Percentiles rank a stretch among this genome's conserved stretches.
Conservation (phyloP, 495 filamentous ascomycete species). For the Neurospora discreta region DNA sequence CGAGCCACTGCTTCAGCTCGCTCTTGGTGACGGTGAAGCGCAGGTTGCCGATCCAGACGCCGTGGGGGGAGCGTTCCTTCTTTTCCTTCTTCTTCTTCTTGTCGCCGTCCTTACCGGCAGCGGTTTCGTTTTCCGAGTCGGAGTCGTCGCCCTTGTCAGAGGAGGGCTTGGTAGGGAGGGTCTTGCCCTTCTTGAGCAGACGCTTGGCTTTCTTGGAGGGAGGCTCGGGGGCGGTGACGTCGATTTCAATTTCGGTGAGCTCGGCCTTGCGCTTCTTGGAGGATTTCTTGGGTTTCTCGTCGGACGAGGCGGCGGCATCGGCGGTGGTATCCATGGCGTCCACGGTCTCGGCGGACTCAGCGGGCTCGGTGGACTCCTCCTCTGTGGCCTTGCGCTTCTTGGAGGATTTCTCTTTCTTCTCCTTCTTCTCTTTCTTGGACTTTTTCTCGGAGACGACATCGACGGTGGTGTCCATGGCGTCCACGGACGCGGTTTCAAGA, state of each 20-base stretch:
- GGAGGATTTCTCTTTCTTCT: not conserved
- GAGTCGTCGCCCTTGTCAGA: conserved; percentile 26
- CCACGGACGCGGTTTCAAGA: not conserved
- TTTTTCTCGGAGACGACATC: not conserved
- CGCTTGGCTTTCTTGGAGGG: conserved; percentile 85
- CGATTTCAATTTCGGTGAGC: conserved; percentile 72
- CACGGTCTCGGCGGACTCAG: conserved; percentile 6
- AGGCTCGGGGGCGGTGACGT: conserved; percentile 76
- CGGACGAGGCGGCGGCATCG: conserved; percentile 6
- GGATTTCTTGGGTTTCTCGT: conserved; percentile 56
- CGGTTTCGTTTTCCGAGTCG: conserved; percentile 13
- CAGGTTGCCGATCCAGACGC: conserved; percentile 95
- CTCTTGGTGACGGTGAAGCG: conserved; percentile 63
- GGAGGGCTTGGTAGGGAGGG: conserved; percentile 28
- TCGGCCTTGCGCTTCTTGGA: conserved; percentile 64
- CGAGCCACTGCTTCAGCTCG: conserved; percentile 65
- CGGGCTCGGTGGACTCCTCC: not conserved
- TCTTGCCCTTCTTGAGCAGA: conserved; percentile 65
- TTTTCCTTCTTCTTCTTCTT: conserved; percentile 31
- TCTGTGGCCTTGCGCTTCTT: not conserved
- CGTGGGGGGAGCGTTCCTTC: conserved; percentile 61
- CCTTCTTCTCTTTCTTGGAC: not conserved
- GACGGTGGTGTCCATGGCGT: not conserved
- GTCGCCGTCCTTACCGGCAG: conserved; percentile 8
- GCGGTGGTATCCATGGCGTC: not conserved